Conservation (phyloP, 257 asterid genomes). For the Solanum sitiens region DNA sequence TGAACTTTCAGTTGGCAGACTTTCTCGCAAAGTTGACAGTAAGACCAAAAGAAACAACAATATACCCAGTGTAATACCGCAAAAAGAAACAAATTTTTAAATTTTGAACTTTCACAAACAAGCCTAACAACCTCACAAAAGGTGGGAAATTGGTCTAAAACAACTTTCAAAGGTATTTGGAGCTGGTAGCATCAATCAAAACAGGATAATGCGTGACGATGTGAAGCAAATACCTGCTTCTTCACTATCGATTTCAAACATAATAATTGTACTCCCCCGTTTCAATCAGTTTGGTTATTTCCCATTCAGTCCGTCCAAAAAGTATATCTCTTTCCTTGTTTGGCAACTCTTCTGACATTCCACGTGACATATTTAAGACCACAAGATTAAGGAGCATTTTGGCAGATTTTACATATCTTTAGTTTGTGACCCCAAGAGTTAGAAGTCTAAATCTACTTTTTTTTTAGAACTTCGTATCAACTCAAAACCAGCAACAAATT, state of each 20-base stretch:
- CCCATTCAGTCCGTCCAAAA: not conserved
- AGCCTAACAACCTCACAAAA: not conserved
- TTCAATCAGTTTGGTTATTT: not conserved
- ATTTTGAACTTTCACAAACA: not conserved
- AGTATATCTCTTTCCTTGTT: not conserved
- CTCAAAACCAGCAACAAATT: not conserved
- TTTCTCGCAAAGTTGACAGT: not conserved
- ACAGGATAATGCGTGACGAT: not conserved
- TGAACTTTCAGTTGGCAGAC: conserved; percentile 1
- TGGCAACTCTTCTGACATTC: not conserved
- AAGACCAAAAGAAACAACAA: not conserved
- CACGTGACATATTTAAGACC: not conserved
- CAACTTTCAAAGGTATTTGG: not conserved
- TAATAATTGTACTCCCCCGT: not conserved
- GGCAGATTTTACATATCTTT: not conserved
- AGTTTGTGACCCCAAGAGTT: not conserved
- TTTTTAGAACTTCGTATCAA: not conserved
- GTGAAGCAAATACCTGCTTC: not conserved
- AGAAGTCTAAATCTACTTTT: not conserved
- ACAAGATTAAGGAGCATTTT: not conserved
- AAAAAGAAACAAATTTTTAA: not conserved
- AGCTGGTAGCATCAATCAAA: not conserved
- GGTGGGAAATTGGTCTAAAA: not conserved
- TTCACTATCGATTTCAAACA: not conserved
- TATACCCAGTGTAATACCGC: not conserved